Evolutionary conservation across 2,329 filamentous ascomycete species (phyloP).

Genomic region (Fusarium hainanense): DNA sequence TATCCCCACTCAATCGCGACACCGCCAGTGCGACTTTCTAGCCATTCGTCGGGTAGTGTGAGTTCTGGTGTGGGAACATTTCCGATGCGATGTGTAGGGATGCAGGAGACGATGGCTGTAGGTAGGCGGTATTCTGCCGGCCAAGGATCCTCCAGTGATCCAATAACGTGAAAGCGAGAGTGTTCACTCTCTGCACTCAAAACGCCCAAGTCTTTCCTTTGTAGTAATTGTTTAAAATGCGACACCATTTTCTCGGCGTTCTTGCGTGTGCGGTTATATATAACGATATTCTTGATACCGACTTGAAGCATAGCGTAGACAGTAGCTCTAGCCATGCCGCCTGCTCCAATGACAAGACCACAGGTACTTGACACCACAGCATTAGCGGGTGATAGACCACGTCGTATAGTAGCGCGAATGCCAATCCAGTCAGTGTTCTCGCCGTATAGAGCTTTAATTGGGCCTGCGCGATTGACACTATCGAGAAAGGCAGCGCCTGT

Average conservation of each 20-base stretch:
- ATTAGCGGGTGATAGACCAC: slow-evolving; percentile 78
- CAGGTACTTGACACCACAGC: slow-evolving; percentile 66
- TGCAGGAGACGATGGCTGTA: slow-evolving; percentile 80
- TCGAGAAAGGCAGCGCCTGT: slow-evolving; percentile 63
- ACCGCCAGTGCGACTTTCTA: slow-evolving; percentile 77
- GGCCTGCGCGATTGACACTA: slow-evolving; percentile 70
- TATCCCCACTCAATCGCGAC: slow-evolving; percentile 82
- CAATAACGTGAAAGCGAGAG: slow-evolving; percentile 67
- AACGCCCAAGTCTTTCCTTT: slow-evolving; percentile 56
- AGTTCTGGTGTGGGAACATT: slow-evolving; percentile 75
- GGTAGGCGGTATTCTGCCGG: slow-evolving; percentile 71
- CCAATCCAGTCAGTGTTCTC: slow-evolving; percentile 88
- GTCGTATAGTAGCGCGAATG: slow-evolving; percentile 76
- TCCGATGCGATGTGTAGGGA: slow-evolving; percentile 75
- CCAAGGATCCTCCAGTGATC: slow-evolving; percentile 70
- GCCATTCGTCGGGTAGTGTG: slow-evolving; percentile 74
- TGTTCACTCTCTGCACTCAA: slow-evolving; percentile 57
- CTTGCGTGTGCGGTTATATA: slow-evolving; percentile 76
- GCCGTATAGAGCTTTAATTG: slow-evolving; percentile 76
- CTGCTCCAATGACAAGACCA: slow-evolving; percentile 72
- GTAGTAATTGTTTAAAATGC: slow-evolving; percentile 73
- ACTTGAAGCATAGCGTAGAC: slow-evolving; percentile 83
- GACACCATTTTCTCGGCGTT: slow-evolving; percentile 74
- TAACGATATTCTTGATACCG: slow-evolving; percentile 79
- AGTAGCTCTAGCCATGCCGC: slow-evolving; percentile 82